Evolutionary conservation across 148 eudicot species (phyloP).

Genomic region (Chenopodium album): DNA sequence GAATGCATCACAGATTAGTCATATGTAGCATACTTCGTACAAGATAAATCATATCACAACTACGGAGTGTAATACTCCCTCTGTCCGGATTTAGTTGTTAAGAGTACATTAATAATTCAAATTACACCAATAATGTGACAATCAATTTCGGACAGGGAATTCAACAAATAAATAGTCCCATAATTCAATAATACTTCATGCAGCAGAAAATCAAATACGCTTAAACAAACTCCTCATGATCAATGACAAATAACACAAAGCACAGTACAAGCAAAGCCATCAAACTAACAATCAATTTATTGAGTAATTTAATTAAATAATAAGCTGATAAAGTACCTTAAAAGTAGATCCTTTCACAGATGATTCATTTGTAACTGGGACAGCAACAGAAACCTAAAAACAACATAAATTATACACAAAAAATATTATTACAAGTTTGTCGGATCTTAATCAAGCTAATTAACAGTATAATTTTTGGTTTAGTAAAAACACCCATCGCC

Average conservation of each 20-base stretch:
- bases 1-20: not conserved
- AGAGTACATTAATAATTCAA: not conserved
- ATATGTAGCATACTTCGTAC: not conserved
- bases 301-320: not conserved
- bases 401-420: slow-evolving; percentile 8
- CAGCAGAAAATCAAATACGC: not conserved
- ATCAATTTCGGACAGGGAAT: no score
- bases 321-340: slow-evolving; percentile 40
- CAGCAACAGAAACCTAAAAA: slow-evolving; percentile 45
- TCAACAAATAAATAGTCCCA: not conserved
- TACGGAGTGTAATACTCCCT: not conserved
- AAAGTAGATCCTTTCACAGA: slow-evolving; percentile 43
- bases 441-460: slow-evolving; percentile 10
- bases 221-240: not conserved
- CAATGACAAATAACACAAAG: not conserved
- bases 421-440: not conserved
- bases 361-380: slow-evolving; percentile 43
- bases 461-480: no score
- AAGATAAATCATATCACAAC: not conserved
- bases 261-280: not conserved
- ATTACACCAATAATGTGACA: not conserved
- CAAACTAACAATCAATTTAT: not conserved
- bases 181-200: not conserved
- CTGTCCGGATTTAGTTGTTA: not conserved
- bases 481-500: not conserved